phyloP scores from a whole-genome alignment of 2,329 filamentous ascomycete genomes.

The Penicillium decumbens region DNA sequence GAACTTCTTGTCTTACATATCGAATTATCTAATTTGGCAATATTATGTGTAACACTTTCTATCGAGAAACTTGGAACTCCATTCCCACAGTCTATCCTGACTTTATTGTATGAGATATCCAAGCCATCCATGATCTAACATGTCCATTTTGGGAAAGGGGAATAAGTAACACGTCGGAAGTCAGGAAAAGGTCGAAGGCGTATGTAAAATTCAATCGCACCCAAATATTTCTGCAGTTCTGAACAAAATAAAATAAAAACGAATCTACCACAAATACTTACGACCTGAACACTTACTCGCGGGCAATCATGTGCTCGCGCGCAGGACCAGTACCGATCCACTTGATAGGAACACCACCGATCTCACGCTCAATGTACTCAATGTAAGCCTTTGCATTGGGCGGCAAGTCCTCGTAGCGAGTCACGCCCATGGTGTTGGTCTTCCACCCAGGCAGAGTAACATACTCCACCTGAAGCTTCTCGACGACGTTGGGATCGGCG shows the following conservation, averaged over 20 bases:
- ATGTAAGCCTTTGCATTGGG: constrained; percentile 56
- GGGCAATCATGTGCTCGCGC: constrained; percentile 58
- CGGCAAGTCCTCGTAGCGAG: constrained; percentile 55
- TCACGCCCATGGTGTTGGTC: constrained; percentile 54
- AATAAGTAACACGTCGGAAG: constrained; percentile 13
- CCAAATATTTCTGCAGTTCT: constrained; percentile 16
- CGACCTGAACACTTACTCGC: constrained; percentile 27
- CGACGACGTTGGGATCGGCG: constrained; percentile 50
- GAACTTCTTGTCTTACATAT: constrained; percentile 2
- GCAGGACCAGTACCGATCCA: constrained; percentile 61
- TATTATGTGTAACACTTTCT: constrained; percentile 4
- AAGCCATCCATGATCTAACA: constrained; percentile 2
- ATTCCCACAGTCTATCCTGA: no score
- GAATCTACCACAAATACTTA: constrained; percentile 15
- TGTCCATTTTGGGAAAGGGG: constrained; percentile 8
- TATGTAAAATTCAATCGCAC: constrained; percentile 19
- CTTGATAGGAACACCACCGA: constrained; percentile 54
- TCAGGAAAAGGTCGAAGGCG: constrained; percentile 9
- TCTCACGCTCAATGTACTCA: constrained; percentile 56
- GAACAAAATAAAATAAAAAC: constrained; percentile 4
- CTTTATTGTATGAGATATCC: constrained; percentile 3
- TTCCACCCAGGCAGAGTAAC: constrained; percentile 60
- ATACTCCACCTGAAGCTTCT: constrained; percentile 55
- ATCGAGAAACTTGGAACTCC: no score
- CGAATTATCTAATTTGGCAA: constrained; percentile 1